These are phyloP conservation scores for Eleusine indica DNA, from an alignment of 176 grass and related monocot species.

Conservation along the genomic window DNA sequence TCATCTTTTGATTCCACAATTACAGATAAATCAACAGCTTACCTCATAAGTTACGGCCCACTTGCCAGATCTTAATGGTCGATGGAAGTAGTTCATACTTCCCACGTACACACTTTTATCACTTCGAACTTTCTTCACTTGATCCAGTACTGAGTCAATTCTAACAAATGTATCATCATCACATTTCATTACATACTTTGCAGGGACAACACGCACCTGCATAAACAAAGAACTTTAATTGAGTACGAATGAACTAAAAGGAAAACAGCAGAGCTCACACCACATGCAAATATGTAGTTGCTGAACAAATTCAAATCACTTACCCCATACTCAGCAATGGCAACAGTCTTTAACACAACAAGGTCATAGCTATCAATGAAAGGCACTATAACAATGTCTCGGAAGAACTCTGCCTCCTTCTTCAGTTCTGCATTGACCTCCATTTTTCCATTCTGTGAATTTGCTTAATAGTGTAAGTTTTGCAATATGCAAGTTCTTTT, in stretches of 20 bases:
- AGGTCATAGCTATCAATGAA: constrained; percentile 98
- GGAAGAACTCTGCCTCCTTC: constrained; percentile 90
- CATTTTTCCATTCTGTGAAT: constrained; percentile 74
- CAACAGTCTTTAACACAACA: constrained; percentile 93
- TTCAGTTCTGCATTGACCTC: constrained; percentile 80
- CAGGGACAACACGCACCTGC: constrained; percentile 76
- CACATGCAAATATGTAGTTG: background rate
- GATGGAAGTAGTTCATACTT: constrained; percentile 97
- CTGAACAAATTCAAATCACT: constrained; percentile 34
- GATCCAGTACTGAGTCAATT: constrained; percentile 71
- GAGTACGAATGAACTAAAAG: background rate
- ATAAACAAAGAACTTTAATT: constrained; percentile 31
- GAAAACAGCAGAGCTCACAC: background rate
- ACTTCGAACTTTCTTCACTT: constrained; percentile 71
- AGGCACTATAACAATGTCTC: constrained; percentile 91
- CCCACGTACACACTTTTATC: constrained; percentile 79
- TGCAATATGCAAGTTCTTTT: background rate
- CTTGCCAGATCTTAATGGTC: constrained; percentile 84
- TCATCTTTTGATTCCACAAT: constrained; percentile 11
- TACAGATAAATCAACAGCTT: constrained; percentile 36
- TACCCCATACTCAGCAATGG: constrained; percentile 95
- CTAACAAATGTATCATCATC: constrained; percentile 96
- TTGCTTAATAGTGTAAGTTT: constrained; percentile 19
- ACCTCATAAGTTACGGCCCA: constrained; percentile 99
- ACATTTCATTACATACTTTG: constrained; percentile 96